These are phyloP conservation scores for Pseudisothecium myosuroides DNA, from an alignment of 225 moss, liverwort and hornwort species.

Conservation along the genomic window DNA sequence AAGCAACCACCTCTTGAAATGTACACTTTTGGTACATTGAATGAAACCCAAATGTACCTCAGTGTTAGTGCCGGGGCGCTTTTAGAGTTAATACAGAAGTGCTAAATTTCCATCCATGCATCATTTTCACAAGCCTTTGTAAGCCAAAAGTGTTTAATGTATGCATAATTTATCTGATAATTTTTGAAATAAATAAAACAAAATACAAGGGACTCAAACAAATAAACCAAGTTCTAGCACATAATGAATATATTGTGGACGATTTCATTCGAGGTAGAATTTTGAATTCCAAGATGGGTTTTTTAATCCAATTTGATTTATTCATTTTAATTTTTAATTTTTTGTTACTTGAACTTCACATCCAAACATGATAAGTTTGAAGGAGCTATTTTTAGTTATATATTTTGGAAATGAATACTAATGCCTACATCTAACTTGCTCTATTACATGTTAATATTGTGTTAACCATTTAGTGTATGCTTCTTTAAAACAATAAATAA, in stretches of 20 bases:
- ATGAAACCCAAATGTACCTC: no score
- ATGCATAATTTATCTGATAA: background rate
- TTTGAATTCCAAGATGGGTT: no score
- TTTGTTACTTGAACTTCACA: background rate
- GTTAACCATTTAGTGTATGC: no score
- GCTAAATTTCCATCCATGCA: background rate
- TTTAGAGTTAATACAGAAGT: no score
- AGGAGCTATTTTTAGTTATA: background rate
- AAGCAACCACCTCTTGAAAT: no score
- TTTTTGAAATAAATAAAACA: background rate
- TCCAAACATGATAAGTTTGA: background rate
- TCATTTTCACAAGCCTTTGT: background rate
- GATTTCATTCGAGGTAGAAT: no score
- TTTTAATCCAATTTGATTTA: no score
- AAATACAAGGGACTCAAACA: background rate
- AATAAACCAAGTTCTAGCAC: background rate
- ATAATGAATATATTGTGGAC: background rate
- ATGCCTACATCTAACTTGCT: no score
- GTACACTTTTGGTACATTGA: no score
- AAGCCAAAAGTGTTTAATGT: background rate
- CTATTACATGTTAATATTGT: no score
- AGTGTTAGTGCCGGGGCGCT: no score
- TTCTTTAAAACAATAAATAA: background rate
- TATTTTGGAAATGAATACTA: no score
- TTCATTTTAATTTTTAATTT: background rate